Base-by-base conservation (phyloP, 2,329 filamentous ascomycete genomes). In the Zymoseptoria brevis region DNA sequence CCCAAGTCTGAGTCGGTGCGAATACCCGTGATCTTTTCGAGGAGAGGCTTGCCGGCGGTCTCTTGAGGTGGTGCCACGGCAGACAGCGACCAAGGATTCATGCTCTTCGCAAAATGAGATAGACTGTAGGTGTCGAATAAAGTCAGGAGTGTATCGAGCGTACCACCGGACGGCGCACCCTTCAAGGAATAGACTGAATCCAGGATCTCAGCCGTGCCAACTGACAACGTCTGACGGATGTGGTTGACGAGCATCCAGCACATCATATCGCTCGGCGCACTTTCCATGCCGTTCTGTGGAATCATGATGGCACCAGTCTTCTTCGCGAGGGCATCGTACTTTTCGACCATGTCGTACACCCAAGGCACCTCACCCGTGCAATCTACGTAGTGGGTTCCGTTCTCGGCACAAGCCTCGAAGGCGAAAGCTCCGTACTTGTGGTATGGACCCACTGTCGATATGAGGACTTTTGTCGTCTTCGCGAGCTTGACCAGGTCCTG, bases 351-450 rank as follows among this genome's bases (percentile, higher is more conserved):
- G 53, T 83, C 78, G 62, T 80, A 79, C 48, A 86, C 77, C 84
- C 85, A 88, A 2, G 83, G 82, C 0, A 81, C 79, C 69, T 87
- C 85, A 53, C 85, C 85, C 4, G 85, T 87, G 53, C 80, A 81
- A 69, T 88, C 86, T 57, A 88, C 72, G 67, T 88, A 88, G 70
- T 88, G 85, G 3, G 86, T 88, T 5, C 86, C 85, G 63, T 79
- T 81, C 56, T 80, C 76, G 3, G 83, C 84, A 68, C 85, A 88
- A 6, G 85, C 85, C 65, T 84, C 81, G 8, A 88, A 78, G 3
- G 87, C 82, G 0, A 81, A 81, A 30, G 81, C 81, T n/a, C 85
- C 85, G 70, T 86, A 85, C 57, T 81, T 74, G 74, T 83, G 79
- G 69, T 84, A 88, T 0, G 84, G 84, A 1, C 85, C 85, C 26